Conservation (phyloP, 768 basidiomycete genomes). For the Termitomyces sp. region DNA sequence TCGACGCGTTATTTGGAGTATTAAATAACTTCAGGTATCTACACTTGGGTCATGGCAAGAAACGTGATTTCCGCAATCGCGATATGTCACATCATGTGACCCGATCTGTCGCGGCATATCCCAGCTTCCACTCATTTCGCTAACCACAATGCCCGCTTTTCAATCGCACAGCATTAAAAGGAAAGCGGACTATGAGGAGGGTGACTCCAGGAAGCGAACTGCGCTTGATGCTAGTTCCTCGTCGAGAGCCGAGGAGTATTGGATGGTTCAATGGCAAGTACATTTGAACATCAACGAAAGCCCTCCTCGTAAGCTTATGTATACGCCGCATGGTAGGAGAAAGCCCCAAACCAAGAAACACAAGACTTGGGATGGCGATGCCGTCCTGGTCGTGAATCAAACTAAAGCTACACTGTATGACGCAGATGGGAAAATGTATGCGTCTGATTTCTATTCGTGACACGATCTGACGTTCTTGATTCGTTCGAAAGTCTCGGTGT, state of each 20-base stretch:
- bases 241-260: slow-evolving; percentile 31
- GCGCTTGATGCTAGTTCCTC: slow-evolving; percentile 14
- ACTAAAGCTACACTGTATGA: slow-evolving; percentile 50
- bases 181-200: slow-evolving; percentile 25
- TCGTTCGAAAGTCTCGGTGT: slow-evolving; percentile 37
- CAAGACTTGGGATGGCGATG: slow-evolving; percentile 88
- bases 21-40: neutral
- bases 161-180: slow-evolving; percentile 27
- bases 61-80: neutral
- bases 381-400: slow-evolving; percentile 48
- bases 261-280: slow-evolving; percentile 75
- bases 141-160: slow-evolving; percentile 25
- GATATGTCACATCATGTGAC: slow-evolving; percentile 7
- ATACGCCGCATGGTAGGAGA: slow-evolving; percentile 38
- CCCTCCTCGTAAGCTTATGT: neutral
- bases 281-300: no score
- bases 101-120: neutral
- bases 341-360: slow-evolving; percentile 73
- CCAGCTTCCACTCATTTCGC: no score
- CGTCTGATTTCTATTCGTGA: slow-evolving; percentile 3
- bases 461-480: neutral
- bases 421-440: slow-evolving; percentile 60
- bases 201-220: slow-evolving; percentile 26
- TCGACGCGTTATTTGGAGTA: neutral
- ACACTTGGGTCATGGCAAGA: no score